Conservation (phyloP, 441 rosid genomes). For the Gossypium gossypioides region DNA sequence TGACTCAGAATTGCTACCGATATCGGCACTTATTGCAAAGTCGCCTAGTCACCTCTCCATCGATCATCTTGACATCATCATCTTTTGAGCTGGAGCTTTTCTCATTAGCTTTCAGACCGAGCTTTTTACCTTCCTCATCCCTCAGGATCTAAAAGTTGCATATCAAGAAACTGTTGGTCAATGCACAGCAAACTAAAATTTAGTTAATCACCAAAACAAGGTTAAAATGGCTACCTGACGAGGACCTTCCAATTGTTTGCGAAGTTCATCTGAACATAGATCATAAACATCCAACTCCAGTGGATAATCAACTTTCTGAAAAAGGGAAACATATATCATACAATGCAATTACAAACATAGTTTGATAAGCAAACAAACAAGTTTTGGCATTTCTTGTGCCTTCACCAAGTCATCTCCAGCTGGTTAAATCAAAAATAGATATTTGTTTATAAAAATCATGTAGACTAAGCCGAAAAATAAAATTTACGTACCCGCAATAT, state of each 20-base stretch:
- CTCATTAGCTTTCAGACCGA: slow-evolving; percentile 57
- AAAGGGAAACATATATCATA: slow-evolving; percentile 15
- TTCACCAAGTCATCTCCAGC: slow-evolving; percentile 17
- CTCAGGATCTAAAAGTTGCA: slow-evolving; percentile 51
- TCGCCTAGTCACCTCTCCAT: slow-evolving; percentile 48
- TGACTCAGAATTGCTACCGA: not conserved
- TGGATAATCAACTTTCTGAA: slow-evolving; percentile 93
- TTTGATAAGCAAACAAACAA: not conserved
- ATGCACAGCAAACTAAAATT: slow-evolving; percentile 16
- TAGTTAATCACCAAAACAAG: not conserved
- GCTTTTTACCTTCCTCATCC: slow-evolving; percentile 84
- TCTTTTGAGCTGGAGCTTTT: slow-evolving; percentile 50
- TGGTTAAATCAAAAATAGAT: not conserved
- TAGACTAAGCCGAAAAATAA: not conserved
- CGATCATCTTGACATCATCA: slow-evolving; percentile 62
- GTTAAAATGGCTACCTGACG: slow-evolving; percentile 57
- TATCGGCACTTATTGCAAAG: not conserved
- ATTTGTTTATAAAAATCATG: not conserved
- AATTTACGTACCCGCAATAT: slow-evolving; percentile 61
- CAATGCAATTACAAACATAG: not conserved
- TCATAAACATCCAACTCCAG: slow-evolving; percentile 83
- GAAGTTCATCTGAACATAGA: slow-evolving; percentile 81
- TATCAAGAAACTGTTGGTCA: not conserved
- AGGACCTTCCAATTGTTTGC: slow-evolving; percentile 69
- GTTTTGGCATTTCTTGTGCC: slow-evolving; percentile 14